Conservation (phyloP, 192 early-diverging fungal species). For the Linnemannia schmuckeri region DNA sequence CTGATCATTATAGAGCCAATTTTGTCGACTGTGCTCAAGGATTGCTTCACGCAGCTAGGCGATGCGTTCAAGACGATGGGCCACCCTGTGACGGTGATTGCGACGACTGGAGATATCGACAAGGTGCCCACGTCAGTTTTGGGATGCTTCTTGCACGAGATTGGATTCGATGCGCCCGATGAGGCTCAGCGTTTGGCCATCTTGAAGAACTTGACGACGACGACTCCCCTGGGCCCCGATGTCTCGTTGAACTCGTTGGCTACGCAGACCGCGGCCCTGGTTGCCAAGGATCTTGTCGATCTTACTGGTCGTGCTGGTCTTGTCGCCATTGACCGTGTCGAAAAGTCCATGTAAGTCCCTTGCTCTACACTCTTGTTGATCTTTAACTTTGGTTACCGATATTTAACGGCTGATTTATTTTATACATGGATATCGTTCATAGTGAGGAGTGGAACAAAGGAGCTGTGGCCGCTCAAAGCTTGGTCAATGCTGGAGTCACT, state of each 20-base stretch:
- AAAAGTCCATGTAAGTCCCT: constrained; percentile 57
- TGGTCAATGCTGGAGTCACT: constrained; percentile 77
- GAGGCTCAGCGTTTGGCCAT: constrained; percentile 76
- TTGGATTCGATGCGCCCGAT: constrained; percentile 79
- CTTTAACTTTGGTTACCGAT: not conserved
- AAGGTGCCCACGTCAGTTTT: constrained; percentile 83
- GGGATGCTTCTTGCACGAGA: constrained; percentile 83
- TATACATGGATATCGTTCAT: not conserved
- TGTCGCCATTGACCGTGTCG: constrained; percentile 71
- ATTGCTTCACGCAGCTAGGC: constrained; percentile 67
- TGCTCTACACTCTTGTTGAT: not conserved
- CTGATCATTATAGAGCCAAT: constrained; percentile 57
- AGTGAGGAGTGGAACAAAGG: constrained; percentile 57
- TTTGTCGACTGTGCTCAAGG: constrained; percentile 68
- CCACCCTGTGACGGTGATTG: constrained; percentile 82
- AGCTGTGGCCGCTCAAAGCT: constrained; percentile 61
- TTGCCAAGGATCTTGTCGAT: constrained; percentile 86
- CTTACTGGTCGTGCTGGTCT: constrained; percentile 80
- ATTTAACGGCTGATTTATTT: not conserved
- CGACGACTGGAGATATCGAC: constrained; percentile 83
- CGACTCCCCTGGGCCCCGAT: constrained; percentile 78
- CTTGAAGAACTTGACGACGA: constrained; percentile 69
- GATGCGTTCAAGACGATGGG: constrained; percentile 63
- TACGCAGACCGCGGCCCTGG: constrained; percentile 93
- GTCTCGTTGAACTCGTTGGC: constrained; percentile 81